Conservation (phyloP, 2,329 filamentous ascomycete genomes). For the Ilyonectria sp. region DNA sequence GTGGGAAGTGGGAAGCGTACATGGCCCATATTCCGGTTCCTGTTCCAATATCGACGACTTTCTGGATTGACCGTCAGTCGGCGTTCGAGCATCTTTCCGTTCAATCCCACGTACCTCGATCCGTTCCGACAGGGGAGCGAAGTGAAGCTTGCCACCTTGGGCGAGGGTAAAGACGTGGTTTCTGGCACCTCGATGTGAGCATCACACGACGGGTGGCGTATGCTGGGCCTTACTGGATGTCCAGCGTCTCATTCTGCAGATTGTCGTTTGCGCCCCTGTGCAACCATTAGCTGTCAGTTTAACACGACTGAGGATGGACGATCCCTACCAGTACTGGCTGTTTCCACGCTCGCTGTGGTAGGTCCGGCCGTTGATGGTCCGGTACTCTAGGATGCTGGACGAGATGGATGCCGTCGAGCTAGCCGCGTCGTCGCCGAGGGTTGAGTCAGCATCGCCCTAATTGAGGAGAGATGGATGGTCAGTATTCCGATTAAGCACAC, state of each 20-base stretch:
- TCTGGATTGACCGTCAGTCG: conserved; percentile 13
- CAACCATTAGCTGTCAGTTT: background rate
- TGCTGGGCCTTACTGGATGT: conserved; percentile 29
- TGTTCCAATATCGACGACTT: conserved; percentile 38
- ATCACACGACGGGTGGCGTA: background rate
- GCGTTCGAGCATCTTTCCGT: background rate
- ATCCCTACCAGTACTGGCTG: conserved; percentile 34
- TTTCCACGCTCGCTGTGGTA: conserved; percentile 35
- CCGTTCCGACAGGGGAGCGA: conserved; percentile 26
- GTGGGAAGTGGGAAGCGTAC: conserved; percentile 3
- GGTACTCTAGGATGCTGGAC: conserved; percentile 35
- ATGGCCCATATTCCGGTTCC: conserved; percentile 41
- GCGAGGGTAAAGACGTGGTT: conserved; percentile 34
- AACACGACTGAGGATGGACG: background rate
- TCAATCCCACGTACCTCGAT: conserved; percentile 21
- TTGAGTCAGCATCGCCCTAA: conserved; percentile 27
- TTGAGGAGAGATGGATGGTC: background rate
- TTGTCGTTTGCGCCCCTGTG: conserved; percentile 37
- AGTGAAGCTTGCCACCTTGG: conserved; percentile 29
- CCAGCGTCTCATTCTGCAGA: conserved; percentile 30
- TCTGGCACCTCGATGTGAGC: conserved; percentile 16
- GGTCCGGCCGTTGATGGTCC: conserved; percentile 32
- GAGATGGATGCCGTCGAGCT: conserved; percentile 33
- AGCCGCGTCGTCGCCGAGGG: conserved; percentile 12
- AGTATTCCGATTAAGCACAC: background rate